Conservation (phyloP, 2,329 filamentous ascomycete species). For the Sclerotiophoma versabilis region DNA sequence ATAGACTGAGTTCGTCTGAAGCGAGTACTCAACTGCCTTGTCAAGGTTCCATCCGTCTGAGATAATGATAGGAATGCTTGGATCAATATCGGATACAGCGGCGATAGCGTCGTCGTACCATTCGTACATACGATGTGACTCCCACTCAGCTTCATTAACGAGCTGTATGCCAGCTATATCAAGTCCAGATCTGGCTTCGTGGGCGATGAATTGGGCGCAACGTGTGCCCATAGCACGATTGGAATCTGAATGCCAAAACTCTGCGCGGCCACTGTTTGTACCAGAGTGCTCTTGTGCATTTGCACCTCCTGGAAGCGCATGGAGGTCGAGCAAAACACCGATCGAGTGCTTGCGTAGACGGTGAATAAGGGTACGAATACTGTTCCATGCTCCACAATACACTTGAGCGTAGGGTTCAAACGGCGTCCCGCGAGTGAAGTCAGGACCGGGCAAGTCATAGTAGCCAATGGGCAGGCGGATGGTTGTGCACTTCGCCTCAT, state of each 20-base stretch:
- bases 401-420: slow-evolving; percentile 59
- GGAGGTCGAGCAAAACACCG: slow-evolving; percentile 65
- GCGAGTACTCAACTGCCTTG: slow-evolving; percentile 55
- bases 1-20: slow-evolving; percentile 49
- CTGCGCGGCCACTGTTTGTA: slow-evolving; percentile 59
- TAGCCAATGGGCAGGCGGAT: slow-evolving; percentile 68
- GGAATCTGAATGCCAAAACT: slow-evolving; percentile 57
- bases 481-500: slow-evolving; percentile 62
- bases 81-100: slow-evolving; percentile 57
- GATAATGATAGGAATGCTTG: slow-evolving; percentile 62
- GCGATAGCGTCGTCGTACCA: slow-evolving; percentile 63
- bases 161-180: slow-evolving; percentile 64
- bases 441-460: slow-evolving; percentile 60
- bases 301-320: slow-evolving; percentile 65
- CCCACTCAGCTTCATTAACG: slow-evolving; percentile 62
- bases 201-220: slow-evolving; percentile 59
- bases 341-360: slow-evolving; percentile 59
- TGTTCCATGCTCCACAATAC: slow-evolving; percentile 62
- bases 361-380: slow-evolving; percentile 56
- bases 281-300: slow-evolving; percentile 65
- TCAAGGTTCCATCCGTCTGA: slow-evolving; percentile 65
- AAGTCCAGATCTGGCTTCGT: slow-evolving; percentile 53
- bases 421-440: slow-evolving; percentile 59
- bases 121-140: slow-evolving; percentile 61
- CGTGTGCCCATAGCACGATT: slow-evolving; percentile 57